Evolutionary conservation across 768 basidiomycete species (phyloP).

Genomic region (Holtermanniella nyarrowii): DNA sequence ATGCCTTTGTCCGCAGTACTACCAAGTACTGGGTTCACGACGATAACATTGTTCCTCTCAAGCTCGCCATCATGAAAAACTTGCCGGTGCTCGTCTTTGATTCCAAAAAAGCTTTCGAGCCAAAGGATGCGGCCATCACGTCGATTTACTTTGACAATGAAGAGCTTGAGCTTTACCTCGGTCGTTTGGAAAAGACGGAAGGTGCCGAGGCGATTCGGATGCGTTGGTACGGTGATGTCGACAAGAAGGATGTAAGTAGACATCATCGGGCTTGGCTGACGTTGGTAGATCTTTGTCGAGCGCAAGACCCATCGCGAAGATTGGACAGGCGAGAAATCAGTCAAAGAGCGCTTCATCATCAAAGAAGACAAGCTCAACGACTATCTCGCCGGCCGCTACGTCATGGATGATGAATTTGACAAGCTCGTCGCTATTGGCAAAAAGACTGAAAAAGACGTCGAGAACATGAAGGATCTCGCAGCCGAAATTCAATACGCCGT

Average conservation of each 20-base stretch:
- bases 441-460: conserved; percentile 83
- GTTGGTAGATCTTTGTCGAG: conserved; percentile 43
- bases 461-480: conserved; percentile 91
- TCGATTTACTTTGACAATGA: conserved; percentile 97
- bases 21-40: conserved; percentile 99
- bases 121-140: conserved; percentile 81
- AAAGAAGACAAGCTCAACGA: conserved; percentile 88
- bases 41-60: conserved; percentile 86
- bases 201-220: conserved; percentile 94
- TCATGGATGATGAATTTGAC: conserved; percentile 86
- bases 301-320: conserved; percentile 72
- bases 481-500: conserved; percentile 91
- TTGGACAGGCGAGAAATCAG: conserved; percentile 98
- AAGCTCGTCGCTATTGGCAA: conserved; percentile 70
- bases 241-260: conserved; percentile 59
- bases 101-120: conserved; percentile 80
- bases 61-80: conserved; percentile 82
- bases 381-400: conserved; percentile 80
- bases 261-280: not conserved
- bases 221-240: conserved; percentile 90
- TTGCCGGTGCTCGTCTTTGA: conserved; percentile 94
- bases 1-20: conserved; percentile 94
- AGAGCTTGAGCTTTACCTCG: conserved; percentile 88
- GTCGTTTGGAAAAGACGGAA: conserved; percentile 94
- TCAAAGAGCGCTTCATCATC: conserved; percentile 91